These are phyloP conservation scores for Suillus tomentosus DNA, from an alignment of 768 basidiomycete species.

Conservation along the genomic window DNA sequence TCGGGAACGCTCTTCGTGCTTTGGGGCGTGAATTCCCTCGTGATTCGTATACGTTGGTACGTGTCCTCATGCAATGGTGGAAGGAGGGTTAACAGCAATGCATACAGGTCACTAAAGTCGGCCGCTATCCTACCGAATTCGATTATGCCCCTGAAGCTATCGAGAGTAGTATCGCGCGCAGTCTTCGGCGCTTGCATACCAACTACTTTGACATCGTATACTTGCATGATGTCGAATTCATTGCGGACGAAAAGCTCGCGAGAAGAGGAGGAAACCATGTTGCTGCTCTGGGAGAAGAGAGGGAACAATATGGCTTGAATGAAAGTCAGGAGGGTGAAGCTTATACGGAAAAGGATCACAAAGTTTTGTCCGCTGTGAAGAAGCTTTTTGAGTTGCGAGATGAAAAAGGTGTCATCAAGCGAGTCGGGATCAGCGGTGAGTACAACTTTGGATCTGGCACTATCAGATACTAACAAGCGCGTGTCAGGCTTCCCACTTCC, in stretches of 20 bases:
- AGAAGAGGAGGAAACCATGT: slow-evolving; percentile 56
- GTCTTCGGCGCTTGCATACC: slow-evolving; percentile 70
- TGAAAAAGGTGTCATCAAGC: slow-evolving; percentile 63
- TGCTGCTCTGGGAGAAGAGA: slow-evolving; percentile 53
- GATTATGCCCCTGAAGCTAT: slow-evolving; percentile 74
- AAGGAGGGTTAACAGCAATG: not conserved
- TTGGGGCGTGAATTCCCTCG: slow-evolving; percentile 75
- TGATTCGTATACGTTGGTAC: slow-evolving; percentile 72
- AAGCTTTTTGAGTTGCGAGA: slow-evolving; percentile 69
- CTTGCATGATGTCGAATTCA: slow-evolving; percentile 84
- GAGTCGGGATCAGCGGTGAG: slow-evolving; percentile 80
- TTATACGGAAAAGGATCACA: slow-evolving; percentile 70
- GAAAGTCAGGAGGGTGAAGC: slow-evolving; percentile 57
- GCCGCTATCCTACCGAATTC: slow-evolving; percentile 66
- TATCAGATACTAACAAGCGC: not conserved
- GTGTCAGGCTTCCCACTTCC: slow-evolving; percentile 75
- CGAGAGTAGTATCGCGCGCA: slow-evolving; percentile 64
- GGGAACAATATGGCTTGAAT: slow-evolving; percentile 64
- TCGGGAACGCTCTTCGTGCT: slow-evolving; percentile 64
- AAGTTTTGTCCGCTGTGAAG: slow-evolving; percentile 64
- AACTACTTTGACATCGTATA: slow-evolving; percentile 80
- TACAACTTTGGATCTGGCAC: not conserved
- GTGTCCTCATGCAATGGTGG: not conserved
- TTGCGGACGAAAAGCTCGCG: slow-evolving; percentile 55
- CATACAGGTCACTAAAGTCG: slow-evolving; percentile 81